Conservation (phyloP, 768 basidiomycete genomes). For the Psilocybe cubensis region DNA sequence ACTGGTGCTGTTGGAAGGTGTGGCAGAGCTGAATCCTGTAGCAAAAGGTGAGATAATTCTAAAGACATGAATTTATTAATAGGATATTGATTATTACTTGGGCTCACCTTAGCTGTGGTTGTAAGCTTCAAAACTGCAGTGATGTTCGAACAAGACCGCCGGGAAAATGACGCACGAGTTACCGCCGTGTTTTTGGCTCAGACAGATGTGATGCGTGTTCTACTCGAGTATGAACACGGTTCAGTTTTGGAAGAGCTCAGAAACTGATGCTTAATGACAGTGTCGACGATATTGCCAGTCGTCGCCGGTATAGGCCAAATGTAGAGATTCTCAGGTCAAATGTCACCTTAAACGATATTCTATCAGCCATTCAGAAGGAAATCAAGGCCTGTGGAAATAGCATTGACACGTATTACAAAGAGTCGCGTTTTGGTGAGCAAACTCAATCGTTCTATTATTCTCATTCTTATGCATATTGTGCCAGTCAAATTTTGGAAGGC, state of each 20-base stretch:
- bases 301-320: neutral
- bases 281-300: constrained; percentile 3
- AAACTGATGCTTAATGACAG: neutral
- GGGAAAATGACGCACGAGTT: constrained; percentile 21
- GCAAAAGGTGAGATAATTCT: constrained; percentile 6
- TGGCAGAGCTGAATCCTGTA: constrained; percentile 2
- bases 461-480: neutral
- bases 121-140: constrained; percentile 18
- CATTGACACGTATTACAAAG: constrained; percentile 27
- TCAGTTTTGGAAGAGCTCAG: neutral
- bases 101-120: constrained; percentile 7
- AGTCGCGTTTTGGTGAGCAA: constrained; percentile 19
- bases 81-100: neutral
- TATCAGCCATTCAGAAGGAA: constrained; percentile 14
- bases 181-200: constrained; percentile 17
- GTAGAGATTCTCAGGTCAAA: constrained; percentile 1
- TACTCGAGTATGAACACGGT: constrained; percentile 18
- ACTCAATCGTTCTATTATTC: neutral
- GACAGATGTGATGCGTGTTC: constrained; percentile 21
- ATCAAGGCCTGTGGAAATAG: constrained; percentile 25
- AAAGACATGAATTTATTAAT: neutral
- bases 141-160: constrained; percentile 18
- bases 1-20: constrained; percentile 5
- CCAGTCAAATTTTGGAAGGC: constrained; percentile 25
- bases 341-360: constrained; percentile 8